Evolutionary conservation across 768 basidiomycete genomes (phyloP), one percentile per base, ranked within the genome.

Genomic region (Rhizopogon rudus): DNA sequence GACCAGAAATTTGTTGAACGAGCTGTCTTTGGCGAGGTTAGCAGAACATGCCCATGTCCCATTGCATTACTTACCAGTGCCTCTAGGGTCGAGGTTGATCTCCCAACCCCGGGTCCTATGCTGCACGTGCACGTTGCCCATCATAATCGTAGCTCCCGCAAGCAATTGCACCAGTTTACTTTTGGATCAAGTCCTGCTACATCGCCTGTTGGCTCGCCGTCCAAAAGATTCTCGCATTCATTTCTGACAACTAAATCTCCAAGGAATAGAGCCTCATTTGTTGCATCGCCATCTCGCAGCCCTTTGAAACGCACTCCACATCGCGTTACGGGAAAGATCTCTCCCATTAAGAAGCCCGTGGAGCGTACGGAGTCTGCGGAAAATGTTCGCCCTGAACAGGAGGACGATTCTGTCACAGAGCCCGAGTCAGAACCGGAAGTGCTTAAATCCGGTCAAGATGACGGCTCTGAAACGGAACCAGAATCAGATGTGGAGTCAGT

Each of bases 401-500:
- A 60, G 29, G 67, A 70, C 0, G 69, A 68, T 25, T 70, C 69
- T 22, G 25, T 57, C 17, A 70, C 71, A n/a, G 69, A 69, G 55
- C 42, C 67, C 6, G 67, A 69, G 45, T 69, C 69, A 5, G 69
- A 67, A n/a, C 40, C 33, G 16, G 54, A 60, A 40, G 35, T 16
- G 6, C 22, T 42, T 25, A 37, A 51, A 49, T n/a, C 50, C 16
- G 12, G 35, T n/a, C 14, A 0, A 10, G 61, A 59, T 17, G 65
- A 68, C 35, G 68, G 68, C 28, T 70, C 68, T 17, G 63, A 57
- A 17, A 70, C 68, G 3, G 68, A 70, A 53, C 62, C 71, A 35
- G 70, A 73, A 44, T 72, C 70, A 16, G 70, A 37, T 14, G 70
- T 22, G 62, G 66, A 5, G 67, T 67, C 10, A 5, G 48, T 49